Base-by-base conservation (phyloP, 2,329 filamentous ascomycete species). In the Gremmenia infestans region DNA sequence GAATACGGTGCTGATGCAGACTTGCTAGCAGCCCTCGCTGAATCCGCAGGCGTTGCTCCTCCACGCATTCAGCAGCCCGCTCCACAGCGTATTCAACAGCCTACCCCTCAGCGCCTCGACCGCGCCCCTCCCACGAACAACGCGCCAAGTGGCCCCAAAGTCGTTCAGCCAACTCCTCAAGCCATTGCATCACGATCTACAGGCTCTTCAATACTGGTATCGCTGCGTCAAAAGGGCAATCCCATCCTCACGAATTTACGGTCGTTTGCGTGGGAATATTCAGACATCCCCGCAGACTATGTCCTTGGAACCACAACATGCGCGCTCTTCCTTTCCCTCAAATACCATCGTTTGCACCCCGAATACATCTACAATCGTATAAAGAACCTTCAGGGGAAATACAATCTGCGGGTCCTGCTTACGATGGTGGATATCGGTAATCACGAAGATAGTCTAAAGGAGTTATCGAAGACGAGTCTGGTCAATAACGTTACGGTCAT, bases 301-400 rank as follows among this genome's bases (percentile, higher is more conserved):
- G 87, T 93, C 8, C 78, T 97, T 48, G 93, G 94, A 0, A 70
- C 82, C 43, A 96, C 91, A 0, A 96, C 92, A 6, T 96, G 93
- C 67, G 92, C 90, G 0, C 79, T 99, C 5, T 99, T 97, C 70
- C 77, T 99, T 43, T 95, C 90, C 48, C 81, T 99, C 53, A 99
- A 97, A 72, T 99, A 99, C 72, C 94, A 99, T 72, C 90, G 93
- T 28, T 80, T 99, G 52, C 94, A 99, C 69, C 94, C 94, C 0
- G 94, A 99, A 73, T 99, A 99, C 76, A 91, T 99, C 67, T 97
- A 97, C 76, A 91, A 88, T 23, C 88, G 94, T 55, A 95, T 99
- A 64, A 87, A 88, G 52, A 84, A 86, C 49, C 78, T 99, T 4
- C 89, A 89, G 51, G 89, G 89, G 50, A 90, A 89, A 73, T 97